Base-by-base conservation (phyloP, 1,284 basidiomycete genomes). In the Mycosarcoma mackinlayi region DNA sequence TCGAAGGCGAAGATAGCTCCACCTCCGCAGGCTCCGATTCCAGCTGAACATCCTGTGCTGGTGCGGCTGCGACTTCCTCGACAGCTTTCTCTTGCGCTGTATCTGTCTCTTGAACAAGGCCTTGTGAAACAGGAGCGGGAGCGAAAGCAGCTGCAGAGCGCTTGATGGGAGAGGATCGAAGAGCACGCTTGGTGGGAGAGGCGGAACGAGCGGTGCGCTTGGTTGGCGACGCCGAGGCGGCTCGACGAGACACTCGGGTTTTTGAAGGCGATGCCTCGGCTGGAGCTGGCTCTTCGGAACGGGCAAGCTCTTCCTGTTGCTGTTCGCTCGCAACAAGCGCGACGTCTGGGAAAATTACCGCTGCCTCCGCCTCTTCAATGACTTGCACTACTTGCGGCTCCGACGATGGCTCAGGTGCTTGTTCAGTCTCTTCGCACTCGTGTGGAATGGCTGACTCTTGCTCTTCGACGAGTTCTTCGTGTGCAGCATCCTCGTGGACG, bases 91-190 rank as follows among this genome's bases (percentile, higher is more conserved):
- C 28, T 19, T 37, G 25, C 4, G 18, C 33, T 1, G 27, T 24
- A 9, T 51, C 48, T 3, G 34, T 24, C 18, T 51, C 48, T 21
- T 39, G 45, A 19, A 39, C 30, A 13, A 48, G 27, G 24, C 33
- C 28, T 9, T 34, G 18, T 3, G 40, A 11, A 33, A 28, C 48
- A 18, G 34, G 18, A 9, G 19, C 28, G 5, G 44, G 24, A 19
- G 25, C 40, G 8, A 21, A 23, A 3, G 49, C 23, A 9, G 48
- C 45, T n/a, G 42, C 6, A 28, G 24, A 19, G 6, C 52, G 63
- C 63, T 65, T 65, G 21, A 54, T 24, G 8, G 63, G 63, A 3
- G 63, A 65, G 13, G 63, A 65, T 24, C 48, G 63, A 33, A 39
- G 37, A n/a, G 42, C 33, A 3, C 52, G 56, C 44, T 65, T 65